Base-by-base conservation (phyloP, 495 filamentous ascomycete genomes). In the Sabuloglossum arenarium region DNA sequence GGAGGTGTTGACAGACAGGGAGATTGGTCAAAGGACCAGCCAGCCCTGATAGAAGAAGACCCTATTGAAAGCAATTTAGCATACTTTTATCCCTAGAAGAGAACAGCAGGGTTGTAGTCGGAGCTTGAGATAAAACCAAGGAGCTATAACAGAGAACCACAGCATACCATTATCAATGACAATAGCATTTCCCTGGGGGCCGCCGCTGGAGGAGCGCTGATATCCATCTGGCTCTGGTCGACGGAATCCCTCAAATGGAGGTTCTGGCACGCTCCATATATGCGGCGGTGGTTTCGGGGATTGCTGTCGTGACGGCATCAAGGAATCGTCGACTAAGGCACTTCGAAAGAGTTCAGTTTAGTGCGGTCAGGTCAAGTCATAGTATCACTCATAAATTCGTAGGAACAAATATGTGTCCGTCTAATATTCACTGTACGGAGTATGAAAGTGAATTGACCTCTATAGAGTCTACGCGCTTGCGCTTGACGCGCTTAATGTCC, bases 81-180 rank as follows among this genome's bases (percentile, higher is more conserved):
- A 19, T 1, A 9, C 14, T 14, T 37, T 25, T 12, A 37, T 24
- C 19, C 46, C 19, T 23, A 39, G 31, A 37, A 27, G 53, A 14
- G 14, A 4, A 27, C 21, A 45, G n/a, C 49, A 32, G 30, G 1
- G 21, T 0, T 6, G 27, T 25, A 1, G 9, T 12, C 11, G 6
- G 49, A 19, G 10, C 53, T n/a, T n/a, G n/a, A n/a, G n/a, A n/a
- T n/a, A n/a, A n/a, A n/a, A n/a, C n/a, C n/a, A n/a, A n/a, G n/a
- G n/a, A n/a, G n/a, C n/a, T n/a, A n/a, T n/a, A 55, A 23, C 25
- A 12, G 39, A 43, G n/a, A 19, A 27, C 10, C 42, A 30, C 12
- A 2, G 25, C 29, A 54, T 69, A 94, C 89, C 91, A 85, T 97
- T 98, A 72, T 98, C 91, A 61, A 98, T 98, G 58, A 98, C 85